Evolutionary conservation across 2,329 filamentous ascomycete species (phyloP), one percentile per base, ranked within the genome.

Genomic region (Fusarium fracticaudum): DNA sequence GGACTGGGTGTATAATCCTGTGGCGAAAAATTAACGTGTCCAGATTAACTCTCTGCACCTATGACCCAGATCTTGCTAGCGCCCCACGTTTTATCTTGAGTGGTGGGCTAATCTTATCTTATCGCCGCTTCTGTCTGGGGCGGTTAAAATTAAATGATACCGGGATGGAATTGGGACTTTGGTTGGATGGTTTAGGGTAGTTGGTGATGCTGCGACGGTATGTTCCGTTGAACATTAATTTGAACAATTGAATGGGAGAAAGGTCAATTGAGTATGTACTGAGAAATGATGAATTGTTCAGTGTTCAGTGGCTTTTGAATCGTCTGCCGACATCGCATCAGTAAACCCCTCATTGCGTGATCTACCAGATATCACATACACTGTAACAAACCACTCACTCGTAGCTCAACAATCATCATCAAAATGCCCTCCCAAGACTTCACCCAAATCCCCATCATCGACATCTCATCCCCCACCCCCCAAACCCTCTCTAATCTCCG

Each of bases 371-470:
- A 12, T 12, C 43, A n/a, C 44, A 18, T 14, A 31, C 24, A 54
- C 35, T 8, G n/a, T 10, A 17, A 13, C 35, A 54, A 54, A 29
- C 35, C 33, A 38, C 57, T 35, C 50, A 45, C 13, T 26, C 33
- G 26, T 20, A 9, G 7, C 29, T 14, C 17, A 24, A 6, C 6
- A 33, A n/a, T 13, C n/a, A 48, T 31, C n/a, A 22, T 20, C 24
- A 51, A 53, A 45, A 68, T 74, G 68, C 35, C 57, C 37, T 26
- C 35, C 14, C 48, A 54, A 31, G 64, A 71, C 60, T 85, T 85
- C 65, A 81, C 78, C 33, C 43, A 81, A 40, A 87, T 90, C 60
- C 87, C 88, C 10, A 80, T 85, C 26, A 82, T 90, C 57, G 85
- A 89, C 73, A 82, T 89, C 38, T 85, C 85, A 11, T 80, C 83